Percentiles rank a stretch among this genome's conserved stretches.
phyloP scores from a whole-genome alignment of 345 rosid species.

The Eucalyptus caleyi region DNA sequence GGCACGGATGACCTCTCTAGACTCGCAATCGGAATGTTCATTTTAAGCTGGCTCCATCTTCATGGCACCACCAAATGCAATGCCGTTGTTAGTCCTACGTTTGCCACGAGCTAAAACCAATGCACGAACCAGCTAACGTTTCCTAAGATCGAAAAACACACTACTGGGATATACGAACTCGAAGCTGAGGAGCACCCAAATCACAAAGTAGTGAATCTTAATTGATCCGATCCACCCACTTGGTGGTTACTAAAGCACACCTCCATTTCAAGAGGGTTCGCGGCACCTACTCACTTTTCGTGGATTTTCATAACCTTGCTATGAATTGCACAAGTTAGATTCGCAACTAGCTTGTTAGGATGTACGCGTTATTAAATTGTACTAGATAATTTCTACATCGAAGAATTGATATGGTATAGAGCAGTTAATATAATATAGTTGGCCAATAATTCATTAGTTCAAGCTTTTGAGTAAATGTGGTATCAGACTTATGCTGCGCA shows the following conservation, averaged over 20 bases:
- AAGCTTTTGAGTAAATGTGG: accelerated
- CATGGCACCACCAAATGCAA: background rate
- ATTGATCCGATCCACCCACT: background rate
- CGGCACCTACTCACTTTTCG: accelerated
- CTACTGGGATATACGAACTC: background rate
- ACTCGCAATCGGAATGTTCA: background rate
- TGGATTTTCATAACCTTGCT: no score
- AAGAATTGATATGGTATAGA: accelerated
- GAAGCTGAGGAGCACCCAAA: background rate
- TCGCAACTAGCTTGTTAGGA: no score
- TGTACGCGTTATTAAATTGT: accelerated
- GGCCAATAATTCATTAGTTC: no score
- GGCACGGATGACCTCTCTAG: background rate
- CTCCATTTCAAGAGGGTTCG: no score
- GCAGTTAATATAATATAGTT: no score
- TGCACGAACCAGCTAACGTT: background rate
- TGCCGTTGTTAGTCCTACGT: background rate
- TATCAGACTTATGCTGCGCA: no score
- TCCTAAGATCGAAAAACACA: background rate
- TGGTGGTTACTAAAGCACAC: background rate
- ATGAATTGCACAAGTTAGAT: no score
- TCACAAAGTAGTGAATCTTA: background rate
- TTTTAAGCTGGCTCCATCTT: background rate
- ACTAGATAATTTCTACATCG: no score
- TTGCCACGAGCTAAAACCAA: background rate